Conservation (phyloP, 1,139 yeast genomes). For the Pneumocystis sp. region DNA sequence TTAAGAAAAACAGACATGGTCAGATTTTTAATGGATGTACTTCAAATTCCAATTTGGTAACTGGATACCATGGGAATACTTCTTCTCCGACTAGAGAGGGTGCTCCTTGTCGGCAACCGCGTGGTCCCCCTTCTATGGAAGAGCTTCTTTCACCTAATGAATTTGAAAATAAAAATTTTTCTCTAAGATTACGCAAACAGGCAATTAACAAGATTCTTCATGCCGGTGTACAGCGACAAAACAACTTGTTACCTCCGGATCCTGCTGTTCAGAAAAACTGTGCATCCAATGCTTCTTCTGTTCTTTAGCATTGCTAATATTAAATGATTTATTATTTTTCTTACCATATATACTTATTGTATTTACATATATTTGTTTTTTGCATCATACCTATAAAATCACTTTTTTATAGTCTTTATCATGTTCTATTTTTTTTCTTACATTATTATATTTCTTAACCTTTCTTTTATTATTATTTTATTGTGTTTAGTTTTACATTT, state of each 20-base stretch:
- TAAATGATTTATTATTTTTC: too few species aligned
- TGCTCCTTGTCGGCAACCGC: not conserved
- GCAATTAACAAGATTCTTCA: not conserved
- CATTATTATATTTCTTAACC: too few species aligned
- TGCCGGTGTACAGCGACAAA: not conserved
- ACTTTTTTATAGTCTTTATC: too few species aligned
- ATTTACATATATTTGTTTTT: too few species aligned
- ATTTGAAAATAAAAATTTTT: not conserved
- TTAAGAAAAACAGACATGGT: not conserved
- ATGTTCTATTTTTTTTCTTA: too few species aligned
- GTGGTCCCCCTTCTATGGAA: constrained; percentile 1
- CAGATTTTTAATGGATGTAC: not conserved
- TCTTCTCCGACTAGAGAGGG: not conserved
- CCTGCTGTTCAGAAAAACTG: not conserved
- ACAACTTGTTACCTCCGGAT: not conserved
- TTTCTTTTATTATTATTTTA: too few species aligned
- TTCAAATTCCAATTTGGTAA: not conserved
- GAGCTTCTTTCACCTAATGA: not conserved
- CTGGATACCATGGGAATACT: not conserved
- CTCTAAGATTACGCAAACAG: not conserved
- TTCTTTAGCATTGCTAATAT: not conserved
- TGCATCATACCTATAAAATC: too few species aligned
- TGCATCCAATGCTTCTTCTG: not conserved
- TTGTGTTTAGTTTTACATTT: too few species aligned
- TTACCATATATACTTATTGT: too few species aligned